These are phyloP conservation scores for Ceratocystis diversiconidia DNA, from an alignment of 2,329 filamentous ascomycete species.

Conservation along the genomic window DNA sequence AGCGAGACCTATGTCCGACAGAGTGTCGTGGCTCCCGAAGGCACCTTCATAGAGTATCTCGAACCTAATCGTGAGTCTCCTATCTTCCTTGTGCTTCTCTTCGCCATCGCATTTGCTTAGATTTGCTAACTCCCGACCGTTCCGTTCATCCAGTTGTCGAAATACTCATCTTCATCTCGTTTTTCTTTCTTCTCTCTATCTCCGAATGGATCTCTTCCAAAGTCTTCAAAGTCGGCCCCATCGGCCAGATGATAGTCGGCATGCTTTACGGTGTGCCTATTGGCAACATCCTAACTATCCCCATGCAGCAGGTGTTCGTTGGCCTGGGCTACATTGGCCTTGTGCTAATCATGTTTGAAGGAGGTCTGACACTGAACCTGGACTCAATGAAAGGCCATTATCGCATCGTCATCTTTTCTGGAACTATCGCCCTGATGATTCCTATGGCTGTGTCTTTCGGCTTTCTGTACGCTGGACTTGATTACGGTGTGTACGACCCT, in stretches of 20 bases:
- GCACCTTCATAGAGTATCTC: constrained; percentile 28
- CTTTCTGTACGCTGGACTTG: constrained; percentile 31
- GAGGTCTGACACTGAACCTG: constrained; percentile 32
- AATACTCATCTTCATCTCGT: constrained; percentile 31
- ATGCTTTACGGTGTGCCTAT: constrained; percentile 33
- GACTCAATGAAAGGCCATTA: constrained; percentile 34
- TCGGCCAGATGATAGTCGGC: constrained; percentile 34
- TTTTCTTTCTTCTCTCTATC: constrained; percentile 31
- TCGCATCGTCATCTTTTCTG: constrained; percentile 28
- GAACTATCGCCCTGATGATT: constrained; percentile 31
- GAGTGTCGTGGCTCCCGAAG: constrained; percentile 4
- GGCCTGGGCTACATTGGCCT: constrained; percentile 34
- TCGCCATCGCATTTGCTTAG: background rate
- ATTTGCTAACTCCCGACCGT: background rate
- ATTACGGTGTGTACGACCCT: constrained; percentile 23
- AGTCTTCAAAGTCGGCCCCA: constrained; percentile 31
- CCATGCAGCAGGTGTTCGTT: constrained; percentile 34
- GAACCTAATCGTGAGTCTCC: constrained; percentile 26
- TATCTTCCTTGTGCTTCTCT: background rate
- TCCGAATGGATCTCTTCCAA: constrained; percentile 30
- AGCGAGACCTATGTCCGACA: background rate
- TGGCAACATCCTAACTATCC: constrained; percentile 29
- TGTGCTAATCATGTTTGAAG: constrained; percentile 38
- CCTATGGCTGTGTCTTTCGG: constrained; percentile 33
- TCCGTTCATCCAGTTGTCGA: constrained; percentile 24